Base-by-base conservation (phyloP, 2,329 filamentous ascomycete species). In the Scedosporium aurantiacum region DNA sequence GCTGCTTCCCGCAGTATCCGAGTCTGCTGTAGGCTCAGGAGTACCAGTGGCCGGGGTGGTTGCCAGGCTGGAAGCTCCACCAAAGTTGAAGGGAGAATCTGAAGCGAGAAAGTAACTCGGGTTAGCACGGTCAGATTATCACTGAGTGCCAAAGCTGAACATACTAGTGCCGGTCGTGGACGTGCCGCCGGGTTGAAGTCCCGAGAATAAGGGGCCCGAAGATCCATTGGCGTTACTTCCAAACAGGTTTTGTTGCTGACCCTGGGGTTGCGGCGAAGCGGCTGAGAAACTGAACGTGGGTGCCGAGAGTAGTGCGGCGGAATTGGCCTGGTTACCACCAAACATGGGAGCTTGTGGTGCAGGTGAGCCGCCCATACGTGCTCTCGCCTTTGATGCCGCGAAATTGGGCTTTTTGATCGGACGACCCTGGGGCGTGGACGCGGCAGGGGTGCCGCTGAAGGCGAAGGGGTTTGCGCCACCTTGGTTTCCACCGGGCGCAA, bases 21-120 rank as follows among this genome's bases (percentile, higher is more conserved):
- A 45, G 63, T 76, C 74, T 63, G 76, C 71, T 64, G 79, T 74
- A 65, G 82, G 81, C 72, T 85, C 82, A 64, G 82, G 82, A 58
- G 82, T 84, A 65, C 81, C 81, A 65, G 76, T 78, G 65, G 80
- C 80, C 64, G 82, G 82, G 65, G 82, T 85, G 43, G 81, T 84
- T 59, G 81, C 82, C 71, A 85, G 73, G 71, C 82, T 85, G 63
- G 82, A 85, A 66, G 81, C 81, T 67, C 80, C 81, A 65, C 80
- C 81, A 70, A 84, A 76, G 68, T 77, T 79, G 66, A 81, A 79
- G 64, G 80, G 79, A 70, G 79, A 79, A 74, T 82, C 79, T 81
- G 74, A 65, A 70, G 66, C 71, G 74, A 58, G 37, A 57, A 25
- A 57, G 37, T 28, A 40, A 28, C 74, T 70, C 74, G 73, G 74